Percentiles rank a stretch among this genome's conserved stretches.
Evolutionary conservation across 1,284 basidiomycete genomes (phyloP).

Genomic region (Calocybe gambosa): DNA sequence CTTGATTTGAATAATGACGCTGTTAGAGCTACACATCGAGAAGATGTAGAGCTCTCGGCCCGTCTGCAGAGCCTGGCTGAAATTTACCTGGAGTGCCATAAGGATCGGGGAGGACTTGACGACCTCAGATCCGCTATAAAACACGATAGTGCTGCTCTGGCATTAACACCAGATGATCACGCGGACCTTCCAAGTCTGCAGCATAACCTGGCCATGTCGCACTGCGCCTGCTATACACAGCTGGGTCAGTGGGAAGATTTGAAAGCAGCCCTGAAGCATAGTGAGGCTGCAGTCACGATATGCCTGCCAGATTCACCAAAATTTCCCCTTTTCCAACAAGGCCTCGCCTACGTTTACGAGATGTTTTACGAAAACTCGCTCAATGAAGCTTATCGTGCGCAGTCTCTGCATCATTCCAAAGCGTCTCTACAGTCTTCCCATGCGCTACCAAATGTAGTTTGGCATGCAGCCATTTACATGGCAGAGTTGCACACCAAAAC

Average conservation of each 20-base stretch:
- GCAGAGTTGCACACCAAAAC: neutral
- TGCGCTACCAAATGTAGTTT: neutral
- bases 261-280: neutral
- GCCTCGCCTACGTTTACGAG: neutral
- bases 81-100: neutral
- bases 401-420: neutral
- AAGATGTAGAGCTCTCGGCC: neutral
- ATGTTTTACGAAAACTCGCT: neutral
- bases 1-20: neutral
- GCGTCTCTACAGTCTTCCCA: neutral
- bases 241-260: neutral
- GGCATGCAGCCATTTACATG: slow-evolving; percentile 1
- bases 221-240: neutral
- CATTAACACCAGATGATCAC: slow-evolving; percentile 5
- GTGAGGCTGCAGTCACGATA: neutral
- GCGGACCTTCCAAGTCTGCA: neutral
- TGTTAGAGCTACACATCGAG: neutral
- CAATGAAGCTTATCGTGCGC: neutral
- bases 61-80: neutral
- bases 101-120: neutral
- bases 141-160: slow-evolving; percentile 8
- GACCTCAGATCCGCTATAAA: slow-evolving; percentile 14
- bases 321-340: neutral
- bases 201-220: neutral
- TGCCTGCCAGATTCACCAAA: neutral